These are phyloP conservation scores for Xylaria flabelliformis DNA, from an alignment of 495 filamentous ascomycete genomes.

Conservation along the genomic window DNA sequence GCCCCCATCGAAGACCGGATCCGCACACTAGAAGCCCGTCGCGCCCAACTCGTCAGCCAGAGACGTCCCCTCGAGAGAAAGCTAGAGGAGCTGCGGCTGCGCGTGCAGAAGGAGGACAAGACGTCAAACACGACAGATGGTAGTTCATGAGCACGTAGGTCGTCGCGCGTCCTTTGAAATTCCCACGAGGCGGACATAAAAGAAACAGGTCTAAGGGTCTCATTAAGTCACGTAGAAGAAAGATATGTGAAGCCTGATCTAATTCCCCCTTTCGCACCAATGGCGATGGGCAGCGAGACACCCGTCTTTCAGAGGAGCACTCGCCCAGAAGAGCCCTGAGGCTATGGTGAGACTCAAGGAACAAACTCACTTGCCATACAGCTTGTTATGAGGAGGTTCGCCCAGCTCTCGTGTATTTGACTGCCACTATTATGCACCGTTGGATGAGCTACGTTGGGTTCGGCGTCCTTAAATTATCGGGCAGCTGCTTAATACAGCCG, in stretches of 20 bases:
- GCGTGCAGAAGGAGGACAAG: slow-evolving; percentile 33
- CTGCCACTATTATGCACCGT: neutral
- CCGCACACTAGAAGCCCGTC: slow-evolving; percentile 43
- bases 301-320: neutral
- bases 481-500: neutral
- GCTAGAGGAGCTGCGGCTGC: slow-evolving; percentile 41
- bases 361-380: neutral
- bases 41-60: slow-evolving; percentile 40
- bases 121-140: neutral
- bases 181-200: neutral
- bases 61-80: slow-evolving; percentile 46
- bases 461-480: neutral
- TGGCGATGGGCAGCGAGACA: neutral
- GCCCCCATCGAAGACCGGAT: slow-evolving; percentile 45
- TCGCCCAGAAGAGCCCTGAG: neutral
- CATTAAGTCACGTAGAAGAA: neutral
- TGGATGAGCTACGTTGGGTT: neutral
- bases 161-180: neutral
- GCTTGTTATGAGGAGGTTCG: neutral
- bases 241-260: neutral
- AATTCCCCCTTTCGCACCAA: neutral
- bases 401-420: neutral
- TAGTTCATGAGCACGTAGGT: neutral
- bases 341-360: neutral
- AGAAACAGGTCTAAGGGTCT: neutral